Evolutionary conservation across 352 stramenopile genomes (phyloP).

Genomic region (Nothophytophthora sp.): DNA sequence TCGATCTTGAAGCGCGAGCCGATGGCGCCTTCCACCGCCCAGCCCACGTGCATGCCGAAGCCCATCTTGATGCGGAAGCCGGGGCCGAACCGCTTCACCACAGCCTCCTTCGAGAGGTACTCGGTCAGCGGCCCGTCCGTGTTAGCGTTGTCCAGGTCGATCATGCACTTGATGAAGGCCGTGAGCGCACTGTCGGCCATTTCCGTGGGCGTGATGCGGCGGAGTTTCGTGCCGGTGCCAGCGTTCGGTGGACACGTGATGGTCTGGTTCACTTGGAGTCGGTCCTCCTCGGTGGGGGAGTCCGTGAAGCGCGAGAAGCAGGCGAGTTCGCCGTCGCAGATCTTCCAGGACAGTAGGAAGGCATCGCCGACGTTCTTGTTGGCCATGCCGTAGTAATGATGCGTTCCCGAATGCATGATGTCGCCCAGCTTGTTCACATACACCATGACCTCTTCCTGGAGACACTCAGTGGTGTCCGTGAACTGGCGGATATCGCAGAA

Average conservation of each 20-base stretch:
- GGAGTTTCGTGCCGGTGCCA: constrained; percentile 39
- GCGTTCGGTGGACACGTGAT: constrained; percentile 67
- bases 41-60: constrained; percentile 98
- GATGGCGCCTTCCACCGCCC: constrained; percentile 98
- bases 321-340: constrained; percentile 87
- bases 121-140: constrained; percentile 76
- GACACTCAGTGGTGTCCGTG: constrained; percentile 90
- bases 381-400: constrained; percentile 92
- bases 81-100: constrained; percentile 80
- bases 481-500: constrained; percentile 98
- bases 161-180: constrained; percentile 96
- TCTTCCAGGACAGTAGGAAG: constrained; percentile 96
- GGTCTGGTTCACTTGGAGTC: constrained; percentile 73
- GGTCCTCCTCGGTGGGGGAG: constrained; percentile 55
- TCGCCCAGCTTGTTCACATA: constrained; percentile 98
- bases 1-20: constrained; percentile 98
- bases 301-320: constrained; percentile 75
- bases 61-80: constrained; percentile 94
- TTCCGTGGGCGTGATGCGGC: constrained; percentile 64
- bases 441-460: constrained; percentile 96
- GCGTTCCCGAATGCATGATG: constrained; percentile 95
- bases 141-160: constrained; percentile 95
- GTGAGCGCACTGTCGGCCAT: constrained; percentile 95
- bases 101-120: constrained; percentile 84
- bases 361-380: constrained; percentile 97